Conservation (phyloP, 176 grass and related monocot species). For the Pharus latifolius region DNA sequence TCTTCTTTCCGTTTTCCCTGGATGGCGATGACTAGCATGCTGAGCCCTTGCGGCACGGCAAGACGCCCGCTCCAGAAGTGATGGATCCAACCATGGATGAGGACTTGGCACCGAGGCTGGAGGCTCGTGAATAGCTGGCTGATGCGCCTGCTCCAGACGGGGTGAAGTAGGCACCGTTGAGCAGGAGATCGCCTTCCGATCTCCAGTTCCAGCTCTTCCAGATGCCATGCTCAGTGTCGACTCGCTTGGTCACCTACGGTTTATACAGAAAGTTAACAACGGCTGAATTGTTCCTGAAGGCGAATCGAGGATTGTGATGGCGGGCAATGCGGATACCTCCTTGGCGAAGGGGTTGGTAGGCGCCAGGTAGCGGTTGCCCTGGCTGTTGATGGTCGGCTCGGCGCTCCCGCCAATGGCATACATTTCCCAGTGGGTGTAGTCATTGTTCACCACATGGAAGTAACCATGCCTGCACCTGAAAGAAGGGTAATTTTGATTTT, state of each 20-base stretch:
- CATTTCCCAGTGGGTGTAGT: constrained; percentile 74
- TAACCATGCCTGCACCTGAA: constrained; percentile 60
- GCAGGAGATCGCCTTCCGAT: constrained; percentile 68
- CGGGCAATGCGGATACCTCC: constrained; percentile 12
- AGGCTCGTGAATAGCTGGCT: constrained; percentile 70
- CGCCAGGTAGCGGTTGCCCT: constrained; percentile 63
- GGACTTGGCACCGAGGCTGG: constrained; percentile 81
- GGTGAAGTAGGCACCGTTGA: constrained; percentile 81
- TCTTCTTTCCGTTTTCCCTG: constrained; percentile 37
- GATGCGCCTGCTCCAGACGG: constrained; percentile 65
- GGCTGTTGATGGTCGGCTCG: constrained; percentile 60
- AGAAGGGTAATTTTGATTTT: background rate
- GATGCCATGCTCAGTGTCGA: constrained; percentile 20
- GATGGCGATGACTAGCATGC: constrained; percentile 35
- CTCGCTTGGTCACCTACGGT: constrained; percentile 71
- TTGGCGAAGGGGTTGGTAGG: constrained; percentile 44
- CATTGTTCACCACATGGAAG: constrained; percentile 72
- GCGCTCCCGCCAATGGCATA: constrained; percentile 58
- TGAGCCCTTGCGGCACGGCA: constrained; percentile 36
- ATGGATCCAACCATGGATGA: constrained; percentile 79
- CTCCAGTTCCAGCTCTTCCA: constrained; percentile 95
- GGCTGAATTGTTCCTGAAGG: background rate
- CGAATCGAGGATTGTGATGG: background rate
- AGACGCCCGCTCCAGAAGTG: constrained; percentile 41
- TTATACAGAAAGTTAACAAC: background rate